Percentiles rank a stretch among this genome's conserved stretches.
These are phyloP conservation scores for Trypethelium eluteriae DNA, from an alignment of 495 filamentous ascomycete genomes.

Conservation along the genomic window DNA sequence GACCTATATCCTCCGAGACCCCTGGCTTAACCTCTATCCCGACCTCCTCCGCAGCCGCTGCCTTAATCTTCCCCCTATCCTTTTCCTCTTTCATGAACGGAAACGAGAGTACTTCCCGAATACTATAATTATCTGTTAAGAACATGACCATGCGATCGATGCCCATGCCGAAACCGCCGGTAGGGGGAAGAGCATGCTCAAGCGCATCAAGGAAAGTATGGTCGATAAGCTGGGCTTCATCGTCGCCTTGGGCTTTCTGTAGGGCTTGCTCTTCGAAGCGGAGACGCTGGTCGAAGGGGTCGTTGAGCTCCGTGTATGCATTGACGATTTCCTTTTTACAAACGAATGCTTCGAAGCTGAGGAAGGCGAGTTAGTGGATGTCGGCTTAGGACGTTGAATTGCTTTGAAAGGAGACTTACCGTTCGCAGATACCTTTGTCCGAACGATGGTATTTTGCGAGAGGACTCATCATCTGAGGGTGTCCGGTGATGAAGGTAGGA, in stretches of 20 bases:
- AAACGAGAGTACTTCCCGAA: constrained; percentile 95
- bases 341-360: constrained; percentile 82
- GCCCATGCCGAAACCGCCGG: constrained; percentile 94
- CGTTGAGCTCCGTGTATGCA: constrained; percentile 97
- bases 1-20: constrained; percentile 47
- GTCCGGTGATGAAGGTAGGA: constrained; percentile 90
- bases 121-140: constrained; percentile 87
- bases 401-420: constrained; percentile 28
- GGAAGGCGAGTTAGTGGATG: neutral
- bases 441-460: constrained; percentile 89
- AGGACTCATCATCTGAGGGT: constrained; percentile 96
- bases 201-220: constrained; percentile 83
- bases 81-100: constrained; percentile 73
- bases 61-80: constrained; percentile 43
- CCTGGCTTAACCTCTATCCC: constrained; percentile 51
- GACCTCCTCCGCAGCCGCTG: constrained; percentile 60
- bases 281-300: constrained; percentile 87
- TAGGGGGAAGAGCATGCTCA: constrained; percentile 85
- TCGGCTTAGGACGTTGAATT: neutral
- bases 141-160: constrained; percentile 98
- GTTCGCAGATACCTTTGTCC: constrained; percentile 79
- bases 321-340: constrained; percentile 96
- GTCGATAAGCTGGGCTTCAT: constrained; percentile 92
- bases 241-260: constrained; percentile 94
- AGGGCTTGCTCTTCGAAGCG: constrained; percentile 93